A percentile compares a stretch with the other conserved stretches of the same genome.
Conservation (phyloP, 352 stramenopile genomes). For the Pythium sp. region DNA sequence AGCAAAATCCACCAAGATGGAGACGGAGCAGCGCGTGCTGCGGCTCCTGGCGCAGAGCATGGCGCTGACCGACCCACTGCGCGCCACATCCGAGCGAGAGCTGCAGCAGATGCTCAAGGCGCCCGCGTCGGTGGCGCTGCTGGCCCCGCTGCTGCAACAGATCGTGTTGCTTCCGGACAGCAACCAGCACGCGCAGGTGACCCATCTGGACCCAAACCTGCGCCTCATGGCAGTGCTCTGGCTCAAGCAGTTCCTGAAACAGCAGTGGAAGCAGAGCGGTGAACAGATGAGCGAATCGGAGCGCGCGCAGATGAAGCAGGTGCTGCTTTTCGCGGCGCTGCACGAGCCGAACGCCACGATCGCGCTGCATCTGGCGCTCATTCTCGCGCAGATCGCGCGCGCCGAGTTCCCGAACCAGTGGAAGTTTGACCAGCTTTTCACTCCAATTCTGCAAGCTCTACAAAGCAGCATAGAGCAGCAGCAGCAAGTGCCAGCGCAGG, state of each 20-base stretch:
- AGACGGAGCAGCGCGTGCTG: slow-evolving; percentile 31
- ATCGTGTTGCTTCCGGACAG: slow-evolving; percentile 35
- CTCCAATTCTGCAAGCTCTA: slow-evolving; percentile 50
- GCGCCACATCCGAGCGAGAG: slow-evolving; percentile 47
- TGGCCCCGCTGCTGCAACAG: slow-evolving; percentile 45
- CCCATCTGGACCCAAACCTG: slow-evolving; percentile 38
- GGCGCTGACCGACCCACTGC: slow-evolving; percentile 31
- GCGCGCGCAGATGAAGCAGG: slow-evolving; percentile 37
- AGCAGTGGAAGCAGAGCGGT: slow-evolving; percentile 34
- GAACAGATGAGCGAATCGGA: slow-evolving; percentile 40
- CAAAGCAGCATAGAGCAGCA: slow-evolving; percentile 20
- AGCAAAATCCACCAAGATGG: slow-evolving; percentile 21
- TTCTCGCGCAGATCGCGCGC: slow-evolving; percentile 65
- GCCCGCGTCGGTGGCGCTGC: slow-evolving; percentile 22
- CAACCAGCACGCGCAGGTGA: slow-evolving; percentile 30
- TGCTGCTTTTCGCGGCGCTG: slow-evolving; percentile 64
- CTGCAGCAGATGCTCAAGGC: slow-evolving; percentile 30
- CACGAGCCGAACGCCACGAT: slow-evolving; percentile 55
- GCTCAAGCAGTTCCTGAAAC: slow-evolving; percentile 74
- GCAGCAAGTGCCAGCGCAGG: slow-evolving; percentile 5
- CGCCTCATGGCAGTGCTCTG: slow-evolving; percentile 69
- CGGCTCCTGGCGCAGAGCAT: slow-evolving; percentile 54
- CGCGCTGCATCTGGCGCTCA: slow-evolving; percentile 62
- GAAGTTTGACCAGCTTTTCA: slow-evolving; percentile 64
- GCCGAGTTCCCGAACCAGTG: slow-evolving; percentile 74